These are phyloP conservation scores for Spizellomyces punctatus DNA, from an alignment of 192 early-diverging fungal genomes.

Conservation along the genomic window DNA sequence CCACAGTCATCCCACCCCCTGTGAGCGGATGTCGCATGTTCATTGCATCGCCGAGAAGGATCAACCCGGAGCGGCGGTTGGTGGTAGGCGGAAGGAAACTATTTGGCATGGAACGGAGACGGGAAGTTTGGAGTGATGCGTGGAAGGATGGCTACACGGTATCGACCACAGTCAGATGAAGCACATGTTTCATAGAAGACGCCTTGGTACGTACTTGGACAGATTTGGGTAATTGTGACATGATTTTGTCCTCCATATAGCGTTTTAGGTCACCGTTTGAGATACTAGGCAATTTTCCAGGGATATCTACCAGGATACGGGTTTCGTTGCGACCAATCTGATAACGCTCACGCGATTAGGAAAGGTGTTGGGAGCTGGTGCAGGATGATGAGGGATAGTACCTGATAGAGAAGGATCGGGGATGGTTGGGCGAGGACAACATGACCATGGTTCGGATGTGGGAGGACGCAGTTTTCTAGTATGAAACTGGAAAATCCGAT, in stretches of 20 bases:
- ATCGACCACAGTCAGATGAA: neutral
- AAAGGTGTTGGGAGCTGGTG: neutral
- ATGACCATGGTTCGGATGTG: slow-evolving; percentile 86
- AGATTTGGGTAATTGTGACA: slow-evolving; percentile 70
- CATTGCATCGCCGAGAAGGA: slow-evolving; percentile 91
- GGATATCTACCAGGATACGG: slow-evolving; percentile 88
- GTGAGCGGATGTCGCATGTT: slow-evolving; percentile 97
- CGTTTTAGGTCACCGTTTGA: slow-evolving; percentile 59
- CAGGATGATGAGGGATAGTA: neutral
- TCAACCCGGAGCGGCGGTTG: slow-evolving; percentile 73
- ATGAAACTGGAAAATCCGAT: slow-evolving; percentile 53
- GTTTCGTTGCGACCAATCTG: slow-evolving; percentile 83
- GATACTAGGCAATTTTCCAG: slow-evolving; percentile 79
- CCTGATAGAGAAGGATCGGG: slow-evolving; percentile 88
- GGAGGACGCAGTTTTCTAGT: slow-evolving; percentile 70
- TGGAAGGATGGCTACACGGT: slow-evolving; percentile 51
- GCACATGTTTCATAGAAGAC: slow-evolving; percentile 4
- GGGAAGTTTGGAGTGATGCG: slow-evolving; percentile 67
- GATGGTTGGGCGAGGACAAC: slow-evolving; percentile 85
- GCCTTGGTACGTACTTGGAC: slow-evolving; percentile 44
- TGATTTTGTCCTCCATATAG: slow-evolving; percentile 66
- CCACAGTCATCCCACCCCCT: slow-evolving; percentile 97
- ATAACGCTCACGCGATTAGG: neutral
- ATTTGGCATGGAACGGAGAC: slow-evolving; percentile 88
- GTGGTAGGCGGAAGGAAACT: slow-evolving; percentile 80